Percentiles rank a stretch among this genome's conserved stretches.
phyloP scores from a whole-genome alignment of 2,329 filamentous ascomycete genomes.

The Claviceps quebecensis region DNA sequence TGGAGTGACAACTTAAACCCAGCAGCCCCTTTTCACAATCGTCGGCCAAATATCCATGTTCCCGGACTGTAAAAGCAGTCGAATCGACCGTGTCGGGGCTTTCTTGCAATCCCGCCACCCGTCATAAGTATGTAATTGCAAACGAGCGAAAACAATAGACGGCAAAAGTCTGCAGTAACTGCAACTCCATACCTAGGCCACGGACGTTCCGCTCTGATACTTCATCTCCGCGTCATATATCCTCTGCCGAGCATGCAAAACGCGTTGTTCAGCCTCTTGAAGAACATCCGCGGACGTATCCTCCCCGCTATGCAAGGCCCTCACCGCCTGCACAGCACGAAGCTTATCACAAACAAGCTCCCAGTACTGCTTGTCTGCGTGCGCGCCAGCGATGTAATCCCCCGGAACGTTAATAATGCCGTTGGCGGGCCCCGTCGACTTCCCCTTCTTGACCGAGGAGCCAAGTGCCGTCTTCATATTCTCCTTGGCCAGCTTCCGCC shows the following conservation, averaged over 20 bases:
- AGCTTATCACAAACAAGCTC: conserved; percentile 28
- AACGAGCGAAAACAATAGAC: no score
- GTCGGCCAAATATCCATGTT: conserved; percentile 27
- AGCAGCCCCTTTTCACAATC: conserved; percentile 37
- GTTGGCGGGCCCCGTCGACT: conserved; percentile 17
- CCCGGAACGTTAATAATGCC: conserved; percentile 23
- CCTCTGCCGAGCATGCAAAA: conserved; percentile 17
- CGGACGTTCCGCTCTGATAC: conserved; percentile 17
- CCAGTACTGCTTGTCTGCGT: conserved; percentile 22
- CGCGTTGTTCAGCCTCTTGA: conserved; percentile 15
- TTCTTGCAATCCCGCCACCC: no score
- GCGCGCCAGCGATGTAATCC: conserved; percentile 19
- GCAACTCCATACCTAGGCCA: conserved; percentile 5
- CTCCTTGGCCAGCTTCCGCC: conserved; percentile 23
- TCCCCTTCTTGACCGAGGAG: conserved; percentile 2
- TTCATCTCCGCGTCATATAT: conserved; percentile 25
- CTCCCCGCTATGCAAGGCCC: conserved; percentile 17
- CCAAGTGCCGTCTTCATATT: conserved; percentile 15
- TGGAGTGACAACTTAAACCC: conserved; percentile 45
- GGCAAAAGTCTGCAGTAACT: neutral
- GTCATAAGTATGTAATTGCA: no score
- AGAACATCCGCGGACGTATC: conserved; percentile 12
- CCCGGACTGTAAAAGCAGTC: conserved; percentile 19
- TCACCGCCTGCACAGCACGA: conserved; percentile 22
- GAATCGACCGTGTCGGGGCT: no score